Evolutionary conservation across 73 alveolate species (phyloP), one percentile per base, ranked within the genome.

Genomic region (Stentor roeselii): DNA sequence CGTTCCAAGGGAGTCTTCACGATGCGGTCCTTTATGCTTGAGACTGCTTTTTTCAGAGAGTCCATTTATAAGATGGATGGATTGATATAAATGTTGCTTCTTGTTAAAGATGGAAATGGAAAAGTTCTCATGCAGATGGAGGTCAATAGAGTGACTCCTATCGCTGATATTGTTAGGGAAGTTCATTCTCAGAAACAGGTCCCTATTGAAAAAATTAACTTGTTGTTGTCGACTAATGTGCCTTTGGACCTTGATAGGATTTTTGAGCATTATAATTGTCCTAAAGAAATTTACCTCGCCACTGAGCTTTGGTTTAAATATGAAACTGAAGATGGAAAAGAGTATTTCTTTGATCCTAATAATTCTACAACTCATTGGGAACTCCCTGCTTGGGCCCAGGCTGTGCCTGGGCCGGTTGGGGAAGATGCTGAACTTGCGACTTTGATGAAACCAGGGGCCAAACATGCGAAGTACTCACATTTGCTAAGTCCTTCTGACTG

Each of bases 301-400:
- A 67, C 80, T 27, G 92, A 93, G 84, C 87, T 67, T 0, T 67
- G 80, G 80, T 32, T 67, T 67, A 27, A 78, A 60, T 90, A 93
- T 83, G 95, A 76, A 86, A 96, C 96, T 86, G 83, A 90, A 37
- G 82, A 96, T 87, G 84, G 93, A 59, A 88, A 83, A 84, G 87
- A 86, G 39, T 97, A 94, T 87, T 97, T 90, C 82, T 92, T 92
- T 86, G 91, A 97, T 82, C 99, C 99, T 60, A 86, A 89, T 21
- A 94, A 98, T 61, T 93, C 93, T 3, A 96, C 86, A 76, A 87
- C 98, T 76, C 92, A 86, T 21, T 97, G 99, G 98, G 98, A 94
- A 85, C 90, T 95, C 1, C 99, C 99, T 3, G 84, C 84, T 80
- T 87, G 91, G 35, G 95, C 95, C 11, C 88, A 82, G 75, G 93